Evolutionary conservation across 106 monocot genomes (phyloP).

Genomic region (Allium sativum): DNA sequence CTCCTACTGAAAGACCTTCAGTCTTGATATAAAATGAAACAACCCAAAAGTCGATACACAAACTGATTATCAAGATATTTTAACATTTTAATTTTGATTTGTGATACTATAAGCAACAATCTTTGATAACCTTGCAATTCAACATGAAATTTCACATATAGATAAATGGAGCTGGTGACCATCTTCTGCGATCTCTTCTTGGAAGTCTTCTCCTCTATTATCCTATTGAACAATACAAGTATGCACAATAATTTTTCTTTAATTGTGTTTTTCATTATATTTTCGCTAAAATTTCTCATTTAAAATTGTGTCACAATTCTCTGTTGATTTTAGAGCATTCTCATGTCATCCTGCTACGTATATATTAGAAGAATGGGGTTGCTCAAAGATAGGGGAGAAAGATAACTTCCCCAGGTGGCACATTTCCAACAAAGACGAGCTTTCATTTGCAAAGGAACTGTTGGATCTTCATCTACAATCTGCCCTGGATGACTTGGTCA

Average conservation of each 20-base stretch:
- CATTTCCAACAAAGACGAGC: constrained; percentile 56
- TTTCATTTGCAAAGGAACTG: constrained; percentile 84
- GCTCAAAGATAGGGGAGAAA: constrained; percentile 43
- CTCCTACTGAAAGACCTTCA: too few relatives aligned
- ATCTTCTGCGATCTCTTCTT: constrained; percentile 86
- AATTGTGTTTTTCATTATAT: too few relatives aligned
- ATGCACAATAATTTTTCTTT: constrained; percentile 1
- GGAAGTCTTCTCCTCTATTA: constrained; percentile 79
- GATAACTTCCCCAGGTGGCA: constrained; percentile 70
- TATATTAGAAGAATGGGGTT: constrained; percentile 72
- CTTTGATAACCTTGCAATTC: too few relatives aligned
- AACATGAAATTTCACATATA: constrained; percentile 4
- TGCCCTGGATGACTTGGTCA: constrained; percentile 65
- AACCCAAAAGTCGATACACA: too few relatives aligned
- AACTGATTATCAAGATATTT: too few relatives aligned
- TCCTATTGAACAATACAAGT: constrained; percentile 88
- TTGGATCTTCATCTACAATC: constrained; percentile 62
- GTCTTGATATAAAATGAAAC: too few relatives aligned
- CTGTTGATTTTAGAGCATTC: constrained; percentile 34
- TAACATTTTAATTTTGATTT: too few relatives aligned
- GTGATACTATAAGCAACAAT: too few relatives aligned
- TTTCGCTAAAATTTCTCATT: too few relatives aligned
- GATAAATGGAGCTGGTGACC: constrained; percentile 94
- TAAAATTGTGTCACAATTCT: not conserved
- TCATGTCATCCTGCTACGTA: constrained; percentile 22